Percentiles rank a stretch among this genome's conserved stretches.
phyloP scores from a whole-genome alignment of 306 rosid genomes.

The Notholithocarpus densiflorus region DNA sequence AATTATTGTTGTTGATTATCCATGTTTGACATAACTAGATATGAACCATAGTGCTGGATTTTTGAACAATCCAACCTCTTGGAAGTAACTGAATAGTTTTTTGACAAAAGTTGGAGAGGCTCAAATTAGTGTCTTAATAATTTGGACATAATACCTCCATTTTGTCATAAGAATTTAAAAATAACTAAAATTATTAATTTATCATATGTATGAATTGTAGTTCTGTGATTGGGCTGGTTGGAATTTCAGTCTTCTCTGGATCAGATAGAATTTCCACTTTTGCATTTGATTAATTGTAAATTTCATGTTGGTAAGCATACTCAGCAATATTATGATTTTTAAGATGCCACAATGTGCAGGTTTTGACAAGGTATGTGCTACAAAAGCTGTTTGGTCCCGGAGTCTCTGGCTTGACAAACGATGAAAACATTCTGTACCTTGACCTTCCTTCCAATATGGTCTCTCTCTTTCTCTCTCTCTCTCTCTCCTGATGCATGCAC shows the following conservation, averaged over 20 bases:
- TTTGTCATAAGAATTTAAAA: neutral
- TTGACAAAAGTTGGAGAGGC: neutral
- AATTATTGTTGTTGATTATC: neutral
- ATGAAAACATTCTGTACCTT: conserved; percentile 55
- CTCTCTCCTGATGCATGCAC: neutral
- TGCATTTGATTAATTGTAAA: neutral
- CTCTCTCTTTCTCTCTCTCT: conserved; percentile 25
- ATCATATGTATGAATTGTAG: neutral
- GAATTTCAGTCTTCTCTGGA: neutral
- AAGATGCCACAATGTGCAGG: conserved; percentile 36
- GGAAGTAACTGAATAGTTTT: neutral
- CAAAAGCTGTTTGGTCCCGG: conserved; percentile 76
- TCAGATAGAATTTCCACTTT: neutral
- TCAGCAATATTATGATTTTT: conserved; percentile 11
- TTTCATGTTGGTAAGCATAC: neutral
- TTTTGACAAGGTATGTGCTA: conserved; percentile 70
- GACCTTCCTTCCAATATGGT: conserved; percentile 97
- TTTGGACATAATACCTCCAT: neutral
- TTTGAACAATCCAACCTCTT: neutral
- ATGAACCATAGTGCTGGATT: neutral
- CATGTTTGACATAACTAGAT: neutral
- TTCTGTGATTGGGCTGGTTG: neutral
- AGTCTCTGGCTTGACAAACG: conserved; percentile 48
- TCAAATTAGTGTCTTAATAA: neutral
- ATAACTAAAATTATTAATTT: too few species aligned